These are phyloP conservation scores for Cynanchum wilfordii DNA, from an alignment of 257 asterid species.

Conservation along the genomic window DNA sequence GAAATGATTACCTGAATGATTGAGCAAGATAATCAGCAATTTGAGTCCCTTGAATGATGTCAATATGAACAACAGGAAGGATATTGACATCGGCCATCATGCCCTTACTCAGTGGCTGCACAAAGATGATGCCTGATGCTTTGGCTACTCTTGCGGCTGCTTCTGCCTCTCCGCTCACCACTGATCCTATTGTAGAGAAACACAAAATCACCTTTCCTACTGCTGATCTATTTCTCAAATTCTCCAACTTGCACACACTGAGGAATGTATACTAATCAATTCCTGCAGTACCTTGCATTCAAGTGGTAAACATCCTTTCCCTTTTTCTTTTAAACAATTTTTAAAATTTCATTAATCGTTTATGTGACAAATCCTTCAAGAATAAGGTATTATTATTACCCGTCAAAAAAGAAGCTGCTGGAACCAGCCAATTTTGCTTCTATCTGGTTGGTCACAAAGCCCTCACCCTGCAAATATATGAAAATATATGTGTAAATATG, in stretches of 20 bases:
- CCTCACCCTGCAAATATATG: not conserved
- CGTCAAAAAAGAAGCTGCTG: not conserved
- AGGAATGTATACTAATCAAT: not conserved
- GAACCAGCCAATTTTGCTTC: not conserved
- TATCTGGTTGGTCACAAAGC: not conserved
- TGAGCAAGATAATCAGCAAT: constrained; percentile 21
- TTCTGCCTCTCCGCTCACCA: constrained; percentile 32
- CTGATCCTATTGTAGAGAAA: constrained; percentile 32
- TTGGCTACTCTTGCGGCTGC: constrained; percentile 26
- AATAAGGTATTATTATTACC: not conserved
- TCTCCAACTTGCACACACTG: constrained; percentile 28
- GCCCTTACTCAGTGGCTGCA: constrained; percentile 34
- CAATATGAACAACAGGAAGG: constrained; percentile 43
- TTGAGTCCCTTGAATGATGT: constrained; percentile 42
- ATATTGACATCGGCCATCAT: constrained; percentile 40
- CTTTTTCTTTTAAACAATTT: not conserved
- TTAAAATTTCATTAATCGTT: not conserved
- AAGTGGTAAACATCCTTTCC: not conserved
- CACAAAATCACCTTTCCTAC: constrained; percentile 40
- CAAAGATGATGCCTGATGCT: constrained; percentile 47
- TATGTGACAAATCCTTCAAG: not conserved
- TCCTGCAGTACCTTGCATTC: not conserved
- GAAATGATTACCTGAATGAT: constrained; percentile 17
- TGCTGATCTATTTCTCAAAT: constrained; percentile 25
- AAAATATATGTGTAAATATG: not conserved